phyloP scores from a whole-genome alignment of 2,329 filamentous ascomycete genomes.

The Alternaria sp. region DNA sequence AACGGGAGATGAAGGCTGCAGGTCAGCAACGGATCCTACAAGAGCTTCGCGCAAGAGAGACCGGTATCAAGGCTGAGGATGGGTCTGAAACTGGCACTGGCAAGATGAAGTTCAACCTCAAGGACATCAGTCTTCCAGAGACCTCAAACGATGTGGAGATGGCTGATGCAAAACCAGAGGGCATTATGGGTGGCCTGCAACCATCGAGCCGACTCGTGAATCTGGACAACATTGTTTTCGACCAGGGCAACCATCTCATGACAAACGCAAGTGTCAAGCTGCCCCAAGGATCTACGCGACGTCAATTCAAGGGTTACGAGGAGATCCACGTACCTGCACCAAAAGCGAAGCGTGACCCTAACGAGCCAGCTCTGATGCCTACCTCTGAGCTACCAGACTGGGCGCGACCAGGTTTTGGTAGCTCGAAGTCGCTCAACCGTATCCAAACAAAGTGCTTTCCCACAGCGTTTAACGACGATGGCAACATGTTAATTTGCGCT shows the following conservation, averaged over 20 bases:
- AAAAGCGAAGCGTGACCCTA: conserved; percentile 82
- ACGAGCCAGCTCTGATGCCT: conserved; percentile 78
- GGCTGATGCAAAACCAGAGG: conserved; percentile 52
- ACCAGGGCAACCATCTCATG: conserved; percentile 98
- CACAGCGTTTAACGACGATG: conserved; percentile 89
- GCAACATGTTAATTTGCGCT: conserved; percentile 97
- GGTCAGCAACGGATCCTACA: conserved; percentile 87
- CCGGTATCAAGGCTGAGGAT: conserved; percentile 62
- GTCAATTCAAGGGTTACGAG: conserved; percentile 97
- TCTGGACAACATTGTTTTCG: conserved; percentile 93
- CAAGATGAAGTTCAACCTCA: conserved; percentile 83
- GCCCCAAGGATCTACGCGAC: conserved; percentile 92
- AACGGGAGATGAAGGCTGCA: conserved; percentile 89
- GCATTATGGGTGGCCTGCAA: conserved; percentile 80
- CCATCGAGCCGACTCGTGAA: conserved; percentile 91
- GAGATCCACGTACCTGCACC: conserved; percentile 97
- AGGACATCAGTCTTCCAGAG: conserved; percentile 84
- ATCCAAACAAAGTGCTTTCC: conserved; percentile 95
- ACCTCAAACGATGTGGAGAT: conserved; percentile 58
- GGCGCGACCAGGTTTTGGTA: conserved; percentile 86
- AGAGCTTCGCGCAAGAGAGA: conserved; percentile 79
- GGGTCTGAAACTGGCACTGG: conserved; percentile 69
- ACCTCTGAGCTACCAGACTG: conserved; percentile 91
- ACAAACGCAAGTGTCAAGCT: conserved; percentile 96
- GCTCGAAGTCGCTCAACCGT: conserved; percentile 86